Evolutionary conservation across 805 yeast species (phyloP), one percentile per base, ranked within the genome.

Genomic region (Lachancea fermentati): DNA sequence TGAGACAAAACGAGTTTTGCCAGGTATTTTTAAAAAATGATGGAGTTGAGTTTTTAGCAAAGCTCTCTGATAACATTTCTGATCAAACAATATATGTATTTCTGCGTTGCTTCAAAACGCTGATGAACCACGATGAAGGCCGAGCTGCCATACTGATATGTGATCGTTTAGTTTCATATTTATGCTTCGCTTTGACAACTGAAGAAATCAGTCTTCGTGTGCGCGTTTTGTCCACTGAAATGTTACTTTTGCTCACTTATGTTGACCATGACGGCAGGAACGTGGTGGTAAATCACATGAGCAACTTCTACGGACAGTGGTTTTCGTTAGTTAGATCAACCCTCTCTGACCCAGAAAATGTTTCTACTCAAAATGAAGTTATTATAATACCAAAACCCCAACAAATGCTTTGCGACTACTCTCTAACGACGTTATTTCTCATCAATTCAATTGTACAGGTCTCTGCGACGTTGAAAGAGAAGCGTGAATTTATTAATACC

Each of bases 341-440:
- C 26, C 33, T 51, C 12, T 14, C 19, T 5, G 36, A 38, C 19
- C 33, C 44, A 4, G 37, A 39, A 5, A 15, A 36, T 1, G 11
- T 25, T 3, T 4, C 25, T 14, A 39, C 19, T 5, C 28, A 37
- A 12, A 16, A 30, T 12, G 13, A 29, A n/a, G 29, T 16, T 7
- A 25, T 42, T 4, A 22, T 34, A 25, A 41, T 51, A 13, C 38
- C 48, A 3, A 49, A 47, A 31, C 42, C 52, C 4, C 52, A 52
- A n/a, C 47, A 48, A 37, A 14, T 43, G 29, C 44, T 86, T 18
- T 64, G 74, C 44, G 95, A 88, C 42, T 89, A 85, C 58, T 72
- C 83, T 12, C 63, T 81, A 36, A 70, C 85, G 2, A 79, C 94
- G 0, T 67, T 87, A 68, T 72, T 85, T 30, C 68, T 91, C 31